phyloP scores from a whole-genome alignment of 78 protist genomes.

The Paratrimastix pyriformis region DNA sequence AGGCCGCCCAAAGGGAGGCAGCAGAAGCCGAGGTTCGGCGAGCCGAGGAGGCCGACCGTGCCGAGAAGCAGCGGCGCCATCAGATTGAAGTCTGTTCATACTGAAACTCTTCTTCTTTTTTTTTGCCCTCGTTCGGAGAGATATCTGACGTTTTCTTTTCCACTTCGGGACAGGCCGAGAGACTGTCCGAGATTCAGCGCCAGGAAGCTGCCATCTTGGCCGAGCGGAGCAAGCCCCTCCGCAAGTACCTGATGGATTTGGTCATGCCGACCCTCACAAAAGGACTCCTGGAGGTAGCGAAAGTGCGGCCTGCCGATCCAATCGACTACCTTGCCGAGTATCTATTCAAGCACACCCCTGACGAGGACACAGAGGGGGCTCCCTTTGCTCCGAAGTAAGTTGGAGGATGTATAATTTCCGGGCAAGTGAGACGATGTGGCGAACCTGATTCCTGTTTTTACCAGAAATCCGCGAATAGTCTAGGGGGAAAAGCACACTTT shows the following conservation, averaged over 20 bases:
- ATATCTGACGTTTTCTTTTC: background rate
- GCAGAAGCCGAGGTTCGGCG: background rate
- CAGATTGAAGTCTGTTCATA: background rate
- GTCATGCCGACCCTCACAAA: conserved; percentile 59
- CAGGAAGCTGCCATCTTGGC: conserved; percentile 42
- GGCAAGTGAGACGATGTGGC: too few relatives aligned
- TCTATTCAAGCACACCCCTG: conserved; percentile 40
- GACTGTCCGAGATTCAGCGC: conserved; percentile 1
- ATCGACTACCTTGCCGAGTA: conserved; percentile 63
- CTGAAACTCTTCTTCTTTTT: too few relatives aligned
- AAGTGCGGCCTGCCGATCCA: conserved; percentile 60
- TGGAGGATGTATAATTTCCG: too few relatives aligned
- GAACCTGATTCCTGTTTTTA: too few relatives aligned
- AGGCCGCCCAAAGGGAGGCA: background rate
- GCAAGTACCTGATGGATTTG: conserved; percentile 30
- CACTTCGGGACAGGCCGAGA: background rate
- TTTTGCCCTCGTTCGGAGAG: too few relatives aligned
- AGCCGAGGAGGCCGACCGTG: background rate
- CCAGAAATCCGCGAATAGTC: too few relatives aligned
- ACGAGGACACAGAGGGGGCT: conserved; percentile 17
- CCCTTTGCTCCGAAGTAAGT: background rate
- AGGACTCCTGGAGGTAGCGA: conserved; percentile 48
- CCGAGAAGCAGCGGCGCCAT: background rate
- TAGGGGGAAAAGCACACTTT: too few relatives aligned
- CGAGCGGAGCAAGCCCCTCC: conserved; percentile 30